These are phyloP conservation scores for Malassezia brasiliensis DNA, from an alignment of 1,284 basidiomycete species.

Conservation along the genomic window DNA sequence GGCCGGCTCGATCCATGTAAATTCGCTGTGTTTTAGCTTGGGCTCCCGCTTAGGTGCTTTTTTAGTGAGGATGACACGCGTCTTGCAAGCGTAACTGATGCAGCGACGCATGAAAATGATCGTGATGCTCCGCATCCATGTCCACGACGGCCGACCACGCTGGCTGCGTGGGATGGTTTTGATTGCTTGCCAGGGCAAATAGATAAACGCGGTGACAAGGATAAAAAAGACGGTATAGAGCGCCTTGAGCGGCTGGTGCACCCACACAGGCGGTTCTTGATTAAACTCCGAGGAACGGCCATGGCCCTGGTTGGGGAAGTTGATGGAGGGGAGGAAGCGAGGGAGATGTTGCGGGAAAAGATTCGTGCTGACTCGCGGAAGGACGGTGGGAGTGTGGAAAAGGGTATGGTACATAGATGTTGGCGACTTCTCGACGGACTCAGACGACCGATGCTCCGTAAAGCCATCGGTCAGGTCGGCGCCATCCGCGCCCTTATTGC, in stretches of 20 bases:
- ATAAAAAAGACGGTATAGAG: conserved; percentile 39
- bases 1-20: conserved; percentile 29
- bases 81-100: conserved; percentile 34
- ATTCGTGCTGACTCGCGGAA: not conserved
- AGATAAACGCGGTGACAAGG: conserved; percentile 27
- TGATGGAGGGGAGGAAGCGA: conserved; percentile 15
- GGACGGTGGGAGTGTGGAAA: not conserved
- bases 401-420: not conserved
- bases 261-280: conserved; percentile 32
- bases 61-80: conserved; percentile 28
- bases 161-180: conserved; percentile 20
- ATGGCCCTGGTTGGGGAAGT: conserved; percentile 38
- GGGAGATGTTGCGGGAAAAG: not conserved
- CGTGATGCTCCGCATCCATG: conserved; percentile 36
- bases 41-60: conserved; percentile 30
- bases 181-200: conserved; percentile 31
- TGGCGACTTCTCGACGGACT: too few species aligned
- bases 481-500: not conserved
- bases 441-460: too few species aligned
- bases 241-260: conserved; percentile 31
- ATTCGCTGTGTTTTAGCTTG: conserved; percentile 35
- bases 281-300: conserved; percentile 34
- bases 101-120: conserved; percentile 33
- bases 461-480: too few species aligned
- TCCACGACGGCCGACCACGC: conserved; percentile 30